Evolutionary conservation across 2,329 filamentous ascomycete species (phyloP), one percentile per base, ranked within the genome.

Genomic region (Mycosphaerella sp.): DNA sequence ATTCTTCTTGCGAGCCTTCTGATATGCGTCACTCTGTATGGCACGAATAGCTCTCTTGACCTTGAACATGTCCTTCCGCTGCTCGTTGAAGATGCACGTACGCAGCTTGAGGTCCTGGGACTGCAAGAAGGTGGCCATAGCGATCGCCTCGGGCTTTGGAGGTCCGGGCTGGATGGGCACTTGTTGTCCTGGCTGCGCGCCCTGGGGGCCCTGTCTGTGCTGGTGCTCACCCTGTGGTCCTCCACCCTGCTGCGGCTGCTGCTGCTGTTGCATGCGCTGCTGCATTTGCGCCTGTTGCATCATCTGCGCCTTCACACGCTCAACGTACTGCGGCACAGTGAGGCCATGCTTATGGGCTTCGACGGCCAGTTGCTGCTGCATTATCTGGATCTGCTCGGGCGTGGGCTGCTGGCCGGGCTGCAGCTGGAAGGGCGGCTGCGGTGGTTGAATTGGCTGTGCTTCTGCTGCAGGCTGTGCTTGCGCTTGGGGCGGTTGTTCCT

Each of bases 61-160:
- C 78, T 85, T 86, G 72, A 98, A 97, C 87, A 98, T 94, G 60
- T 98, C 91, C 73, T 95, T 97, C 64, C 93, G 82, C 77, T 96
- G 90, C 64, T 93, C 93, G 60, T 96, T 90, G 59, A 97, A 80
- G 58, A 98, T 94, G 68, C 87, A 91, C 14, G 90, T 96, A 57
- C 93, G 79, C 14, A 81, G 79, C 79, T 98, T 98, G 59, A 98
- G 74, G 53, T 93, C 81, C 72, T 96, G 90, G 52, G 79, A 71
- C 61, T 84, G 83, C 53, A 98, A 74, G 72, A 95, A 98, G 65
- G 88, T 85, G 60, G 93, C 94, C 49, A 98, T 79, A 7, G 90
- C 89, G 41, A 97, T 73, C 16, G 89, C 90, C 64, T 89, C 83
- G 35, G 91, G 91, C 62, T 95, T 93, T 4, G 91, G 88, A 18